Evolutionary conservation across 345 rosid genomes (phyloP).

Genomic region (Arabidopsis arenosa): DNA sequence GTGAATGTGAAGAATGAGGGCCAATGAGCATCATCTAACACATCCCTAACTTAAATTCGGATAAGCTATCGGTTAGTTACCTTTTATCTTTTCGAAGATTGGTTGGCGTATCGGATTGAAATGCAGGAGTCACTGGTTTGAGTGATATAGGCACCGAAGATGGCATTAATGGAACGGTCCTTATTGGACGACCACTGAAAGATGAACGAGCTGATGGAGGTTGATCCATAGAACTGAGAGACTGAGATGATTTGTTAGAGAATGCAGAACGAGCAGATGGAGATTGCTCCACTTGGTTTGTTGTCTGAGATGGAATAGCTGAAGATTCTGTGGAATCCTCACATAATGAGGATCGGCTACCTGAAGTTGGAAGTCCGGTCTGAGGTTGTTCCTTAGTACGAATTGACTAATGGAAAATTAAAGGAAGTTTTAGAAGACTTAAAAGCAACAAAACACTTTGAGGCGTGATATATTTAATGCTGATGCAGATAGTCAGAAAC

Average conservation of each 20-base stretch:
- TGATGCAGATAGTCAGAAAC: conserved; percentile 9
- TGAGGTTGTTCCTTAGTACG: conserved; percentile 61
- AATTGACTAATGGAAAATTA: conserved; percentile 59
- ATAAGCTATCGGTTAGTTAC: conserved; percentile 42
- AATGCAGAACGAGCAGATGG: conserved; percentile 48
- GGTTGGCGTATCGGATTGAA: conserved; percentile 49
- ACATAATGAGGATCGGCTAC: conserved; percentile 45
- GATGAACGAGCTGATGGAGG: conserved; percentile 62
- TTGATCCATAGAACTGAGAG: conserved; percentile 50
- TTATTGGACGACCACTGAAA: conserved; percentile 54
- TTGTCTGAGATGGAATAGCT: conserved; percentile 50
- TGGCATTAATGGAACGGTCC: conserved; percentile 56
- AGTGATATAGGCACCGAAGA: conserved; percentile 58
- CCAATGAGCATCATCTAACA: conserved; percentile 13
- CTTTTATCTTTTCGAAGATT: conserved; percentile 62
- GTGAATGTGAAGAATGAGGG: conserved; percentile 16
- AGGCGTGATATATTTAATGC: conserved; percentile 8
- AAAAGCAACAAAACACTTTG: conserved; percentile 3
- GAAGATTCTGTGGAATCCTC: conserved; percentile 49
- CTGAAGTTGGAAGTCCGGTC: conserved; percentile 53
- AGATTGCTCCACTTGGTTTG: conserved; percentile 53
- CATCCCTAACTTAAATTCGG: neutral
- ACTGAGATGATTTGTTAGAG: conserved; percentile 49
- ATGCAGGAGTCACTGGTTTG: conserved; percentile 59
- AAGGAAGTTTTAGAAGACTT: conserved; percentile 25